Base-by-base conservation (phyloP, 2,329 filamentous ascomycete species). In the Claviceps pusilla region DNA sequence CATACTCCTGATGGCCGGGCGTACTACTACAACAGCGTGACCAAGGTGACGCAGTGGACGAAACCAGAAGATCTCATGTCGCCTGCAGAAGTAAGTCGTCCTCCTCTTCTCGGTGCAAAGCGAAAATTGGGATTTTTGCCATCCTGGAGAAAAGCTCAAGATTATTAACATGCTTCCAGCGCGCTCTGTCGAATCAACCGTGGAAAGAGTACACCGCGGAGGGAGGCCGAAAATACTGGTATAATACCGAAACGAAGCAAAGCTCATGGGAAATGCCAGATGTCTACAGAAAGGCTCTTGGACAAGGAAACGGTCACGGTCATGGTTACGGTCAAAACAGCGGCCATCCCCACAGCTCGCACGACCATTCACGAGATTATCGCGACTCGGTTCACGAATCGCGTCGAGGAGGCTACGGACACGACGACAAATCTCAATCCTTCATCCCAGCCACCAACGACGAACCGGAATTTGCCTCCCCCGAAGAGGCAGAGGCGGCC, bases 221-320 rank as follows among this genome's bases (percentile, higher is more conserved):
- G 58, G 87, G 88, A 59, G 93, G 91, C 49, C 83, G 84, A 63
- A 88, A 91, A 66, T 98, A 98, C 71, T 98, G 89, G 87, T 91
- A 90, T 69, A 93, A 98, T 69, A 87, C 84, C 39, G 86, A 94
- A 69, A 90, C 87, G 48, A 90, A 91, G 70, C 80, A 89, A 72
- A 97, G 89, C 68, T 89, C 87, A 37, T 98, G 93, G 93, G 86
- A 90, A 64, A 90, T 95, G 78, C 93, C 93, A 54, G 86, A 89
- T 54, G 81, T 73, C 58, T 90, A 90, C 71, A 89, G 87, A 65
- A 77, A 78, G 61, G 86, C 87, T 57, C 74, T 90, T 55, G 83
- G 83, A 52, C 53, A 54, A 6, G 39, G 39, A 11, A 42, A 37
- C 42, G 37, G 50, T 6, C 52, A 48, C 37, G 51, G 47, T 7